Percentiles rank a stretch among this genome's conserved stretches.
Conservation (phyloP, 2,329 filamentous ascomycete genomes). For the Beauveria asiatica region DNA sequence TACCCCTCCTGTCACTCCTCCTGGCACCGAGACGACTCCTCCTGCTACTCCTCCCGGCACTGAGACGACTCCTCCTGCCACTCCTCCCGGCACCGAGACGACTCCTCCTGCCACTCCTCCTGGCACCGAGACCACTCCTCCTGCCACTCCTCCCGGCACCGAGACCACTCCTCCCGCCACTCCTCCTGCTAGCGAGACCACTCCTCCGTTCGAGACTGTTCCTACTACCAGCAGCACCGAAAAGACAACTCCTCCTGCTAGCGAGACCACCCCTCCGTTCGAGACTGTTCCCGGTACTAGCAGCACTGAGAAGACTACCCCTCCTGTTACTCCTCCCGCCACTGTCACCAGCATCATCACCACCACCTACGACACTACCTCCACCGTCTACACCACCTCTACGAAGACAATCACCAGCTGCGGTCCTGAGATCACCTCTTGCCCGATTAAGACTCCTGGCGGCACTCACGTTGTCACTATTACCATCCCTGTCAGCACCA, state of each 20-base stretch:
- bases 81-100: neutral
- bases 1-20: slow-evolving; percentile 13
- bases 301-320: slow-evolving; percentile 5
- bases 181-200: neutral
- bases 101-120: slow-evolving; percentile 12
- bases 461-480: slow-evolving; percentile 42
- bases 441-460: slow-evolving; percentile 35
- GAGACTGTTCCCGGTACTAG: neutral
- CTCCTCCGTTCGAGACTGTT: neutral
- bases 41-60: slow-evolving; percentile 4
- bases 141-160: slow-evolving; percentile 1
- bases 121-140: slow-evolving; percentile 4
- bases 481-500: slow-evolving; percentile 49
- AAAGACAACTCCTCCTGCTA: neutral
- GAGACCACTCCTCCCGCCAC: neutral
- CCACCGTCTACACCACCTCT: slow-evolving; percentile 42
- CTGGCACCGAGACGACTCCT: neutral
- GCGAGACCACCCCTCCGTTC: slow-evolving; percentile 2
- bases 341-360: slow-evolving; percentile 13
- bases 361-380: slow-evolving; percentile 36
- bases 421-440: slow-evolving; percentile 37
- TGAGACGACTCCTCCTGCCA: slow-evolving; percentile 1
- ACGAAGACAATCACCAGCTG: slow-evolving; percentile 43
- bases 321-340: slow-evolving; percentile 16
- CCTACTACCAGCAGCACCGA: no score